Base-by-base conservation (phyloP, 2,329 filamentous ascomycete species). In the Aplosporella prunicola region DNA sequence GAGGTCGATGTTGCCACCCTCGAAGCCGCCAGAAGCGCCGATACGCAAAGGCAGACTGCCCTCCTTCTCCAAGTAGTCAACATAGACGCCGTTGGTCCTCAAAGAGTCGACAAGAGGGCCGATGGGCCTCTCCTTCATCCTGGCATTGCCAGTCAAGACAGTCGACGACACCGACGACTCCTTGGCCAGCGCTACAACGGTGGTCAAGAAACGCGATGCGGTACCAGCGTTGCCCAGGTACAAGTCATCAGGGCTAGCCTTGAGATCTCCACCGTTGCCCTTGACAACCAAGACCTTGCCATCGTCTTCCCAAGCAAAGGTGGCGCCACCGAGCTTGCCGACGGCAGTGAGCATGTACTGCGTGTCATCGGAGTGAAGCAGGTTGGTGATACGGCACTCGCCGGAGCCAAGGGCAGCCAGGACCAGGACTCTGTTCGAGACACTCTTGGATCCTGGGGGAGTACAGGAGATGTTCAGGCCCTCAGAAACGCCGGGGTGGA, bases 321-420 rank as follows among this genome's bases (percentile, higher is more conserved):
- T 82, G 13, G 88, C 89, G 20, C 88, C 91, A 20, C 83, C 80
- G 16, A 98, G 74, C 51, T 80, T 79, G 17, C 76, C 74, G 40
- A 98, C 78, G n/a, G 91, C 89, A 40, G 86, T 86, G 29, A 98
- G 69, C 91, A 98, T 98, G 60, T 85, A 91, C 58, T 96, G 86
- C 0, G 88, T 94, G 55, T 98, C 91, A 51, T 96, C 91, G 0
- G 91, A 96, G 61, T 95, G 89, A 9, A 98, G 72, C 20, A 98
- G 68, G 51, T 98, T 96, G 60, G 77, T 88, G 58, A 98, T 82
- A 25, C 82, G 80, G 55, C 88, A 95, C 17, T 80, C 78, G 13
- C 91, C 91, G 39, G 76, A 75, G 22, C 88, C 87, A 20, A 98
- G 77, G 9, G 91, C 91, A 29, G 91, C 91, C 35, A 98, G 72